A percentile compares a stretch with the other conserved stretches of the same genome.
Conservation (phyloP, 148 eudicot genomes). For the Vaccinium corymbosum region DNA sequence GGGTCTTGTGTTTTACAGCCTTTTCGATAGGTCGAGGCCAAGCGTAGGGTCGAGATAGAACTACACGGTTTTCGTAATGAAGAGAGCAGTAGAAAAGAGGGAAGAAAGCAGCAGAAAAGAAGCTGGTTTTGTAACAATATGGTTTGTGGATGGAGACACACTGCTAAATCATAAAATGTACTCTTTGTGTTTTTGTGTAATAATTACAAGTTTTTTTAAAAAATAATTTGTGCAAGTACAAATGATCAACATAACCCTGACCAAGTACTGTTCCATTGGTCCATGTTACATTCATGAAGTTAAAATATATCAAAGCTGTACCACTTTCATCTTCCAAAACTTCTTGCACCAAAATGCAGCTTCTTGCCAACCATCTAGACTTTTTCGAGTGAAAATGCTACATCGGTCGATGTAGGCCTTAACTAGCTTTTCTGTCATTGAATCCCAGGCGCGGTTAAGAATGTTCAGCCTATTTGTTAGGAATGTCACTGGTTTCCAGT, state of each 20-base stretch:
- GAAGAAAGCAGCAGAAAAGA: neutral
- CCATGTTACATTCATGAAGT: neutral
- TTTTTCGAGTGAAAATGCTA: neutral
- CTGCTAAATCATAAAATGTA: neutral
- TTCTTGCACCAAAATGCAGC: neutral
- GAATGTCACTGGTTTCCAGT: constrained; percentile 6
- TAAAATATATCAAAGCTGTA: neutral
- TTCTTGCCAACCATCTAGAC: neutral
- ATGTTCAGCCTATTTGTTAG: constrained; percentile 6
- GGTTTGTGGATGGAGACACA: neutral
- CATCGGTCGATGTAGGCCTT: neutral
- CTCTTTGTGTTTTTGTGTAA: neutral
- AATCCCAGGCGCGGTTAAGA: neutral
- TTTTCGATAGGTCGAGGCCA: too few species aligned
- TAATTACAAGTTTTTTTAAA: too few species aligned
- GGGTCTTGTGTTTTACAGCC: too few species aligned
- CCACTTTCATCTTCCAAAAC: constrained; percentile 2
- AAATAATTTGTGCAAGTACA: too few species aligned
- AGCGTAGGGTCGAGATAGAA: too few species aligned
- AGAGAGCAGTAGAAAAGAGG: neutral
- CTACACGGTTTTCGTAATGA: too few species aligned
- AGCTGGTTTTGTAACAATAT: neutral
- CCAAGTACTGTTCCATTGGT: neutral
- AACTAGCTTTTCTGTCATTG: neutral
- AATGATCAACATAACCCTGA: neutral